Percentiles rank a stretch among this genome's conserved stretches.
Evolutionary conservation across 257 asterid genomes (phyloP).

Genomic region (Verbascum thapsus): DNA sequence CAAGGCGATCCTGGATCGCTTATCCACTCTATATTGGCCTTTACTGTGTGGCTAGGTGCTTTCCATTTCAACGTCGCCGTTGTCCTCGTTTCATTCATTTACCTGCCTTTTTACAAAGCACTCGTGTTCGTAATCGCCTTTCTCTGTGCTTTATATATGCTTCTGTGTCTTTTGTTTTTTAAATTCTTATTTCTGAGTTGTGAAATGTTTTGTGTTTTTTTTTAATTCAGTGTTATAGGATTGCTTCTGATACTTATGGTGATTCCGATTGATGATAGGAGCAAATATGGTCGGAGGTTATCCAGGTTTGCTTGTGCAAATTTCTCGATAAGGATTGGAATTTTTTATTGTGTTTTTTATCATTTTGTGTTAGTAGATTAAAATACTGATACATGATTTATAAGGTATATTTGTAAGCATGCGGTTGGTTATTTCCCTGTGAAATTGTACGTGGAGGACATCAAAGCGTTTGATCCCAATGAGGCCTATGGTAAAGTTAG

Average conservation of each 20-base stretch:
- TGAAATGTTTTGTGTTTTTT: slow-evolving; percentile 2
- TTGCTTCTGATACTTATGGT: slow-evolving; percentile 59
- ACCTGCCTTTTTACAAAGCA: slow-evolving; percentile 67
- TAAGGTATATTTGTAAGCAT: slow-evolving; percentile 89
- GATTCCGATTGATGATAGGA: slow-evolving; percentile 72
- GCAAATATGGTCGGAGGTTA: slow-evolving; percentile 65
- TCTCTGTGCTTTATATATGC: no score
- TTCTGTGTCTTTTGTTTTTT: not conserved
- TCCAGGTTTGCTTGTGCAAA: slow-evolving; percentile 48
- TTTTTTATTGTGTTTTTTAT: not conserved
- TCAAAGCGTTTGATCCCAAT: slow-evolving; percentile 90
- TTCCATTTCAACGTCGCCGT: slow-evolving; percentile 55
- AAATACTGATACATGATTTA: slow-evolving; percentile 24
- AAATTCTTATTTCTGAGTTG: slow-evolving; percentile 12
- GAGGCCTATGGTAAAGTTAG: slow-evolving; percentile 75
- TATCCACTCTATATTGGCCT: slow-evolving; percentile 46
- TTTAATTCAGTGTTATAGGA: slow-evolving; percentile 61
- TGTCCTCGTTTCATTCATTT: slow-evolving; percentile 53
- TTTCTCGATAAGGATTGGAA: not conserved
- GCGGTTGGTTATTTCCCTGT: slow-evolving; percentile 91
- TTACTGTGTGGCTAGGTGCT: slow-evolving; percentile 70
- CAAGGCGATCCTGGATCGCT: slow-evolving; percentile 53
- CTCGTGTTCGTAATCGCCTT: slow-evolving; percentile 48
- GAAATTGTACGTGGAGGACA: slow-evolving; percentile 78
- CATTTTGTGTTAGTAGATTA: slow-evolving; percentile 11